Conservation (phyloP, 139 green algal genomes). For the Coelastrella sp. region DNA sequence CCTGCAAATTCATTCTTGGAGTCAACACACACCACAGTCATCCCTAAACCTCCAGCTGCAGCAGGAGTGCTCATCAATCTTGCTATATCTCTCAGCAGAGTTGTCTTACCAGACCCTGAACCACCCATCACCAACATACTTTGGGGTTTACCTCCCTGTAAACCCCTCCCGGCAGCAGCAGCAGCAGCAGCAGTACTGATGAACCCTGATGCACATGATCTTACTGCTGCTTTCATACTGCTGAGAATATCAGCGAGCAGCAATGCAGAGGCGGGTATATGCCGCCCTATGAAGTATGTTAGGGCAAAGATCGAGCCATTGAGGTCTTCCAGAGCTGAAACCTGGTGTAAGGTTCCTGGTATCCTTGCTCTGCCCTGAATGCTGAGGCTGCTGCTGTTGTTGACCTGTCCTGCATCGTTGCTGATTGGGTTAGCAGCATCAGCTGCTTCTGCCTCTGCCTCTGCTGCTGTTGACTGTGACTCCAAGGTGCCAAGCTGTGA, state of each 20-base stretch:
- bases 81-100: conserved; percentile 62
- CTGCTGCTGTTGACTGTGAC: not conserved
- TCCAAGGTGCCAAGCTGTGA: too few relatives aligned
- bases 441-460: not conserved
- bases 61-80: conserved; percentile 48
- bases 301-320: not conserved
- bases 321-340: not conserved
- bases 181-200: not conserved
- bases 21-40: conserved; percentile 68
- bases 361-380: too few relatives aligned
- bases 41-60: not conserved
- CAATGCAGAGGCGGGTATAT: not conserved
- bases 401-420: not conserved
- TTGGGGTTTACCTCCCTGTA: too few relatives aligned
- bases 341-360: not conserved
- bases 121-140: not conserved
- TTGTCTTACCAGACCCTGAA: conserved; percentile 59
- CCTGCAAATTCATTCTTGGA: conserved; percentile 63
- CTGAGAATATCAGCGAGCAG: not conserved
- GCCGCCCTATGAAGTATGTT: not conserved
- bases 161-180: too few relatives aligned
- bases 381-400: not conserved
- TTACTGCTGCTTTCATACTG: not conserved
- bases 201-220: not conserved
- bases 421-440: not conserved